Conservation (phyloP, 495 filamentous ascomycete genomes). For the Aspergillus ostianus region DNA sequence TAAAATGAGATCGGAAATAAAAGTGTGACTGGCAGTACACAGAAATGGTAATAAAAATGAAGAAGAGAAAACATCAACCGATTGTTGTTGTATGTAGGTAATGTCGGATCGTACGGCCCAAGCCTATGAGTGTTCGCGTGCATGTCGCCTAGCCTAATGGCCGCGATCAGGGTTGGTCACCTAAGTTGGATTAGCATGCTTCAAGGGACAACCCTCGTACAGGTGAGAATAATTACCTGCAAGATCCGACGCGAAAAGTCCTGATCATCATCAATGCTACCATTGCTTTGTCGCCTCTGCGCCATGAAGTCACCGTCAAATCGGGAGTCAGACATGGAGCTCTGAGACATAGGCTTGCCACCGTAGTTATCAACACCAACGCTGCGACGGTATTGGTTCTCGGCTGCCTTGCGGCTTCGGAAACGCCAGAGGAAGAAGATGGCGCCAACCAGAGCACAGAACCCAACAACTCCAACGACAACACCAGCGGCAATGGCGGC, state of each 20-base stretch:
- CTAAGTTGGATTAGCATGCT: constrained; percentile 22
- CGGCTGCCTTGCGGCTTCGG: constrained; percentile 67
- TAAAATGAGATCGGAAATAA: constrained; percentile 11
- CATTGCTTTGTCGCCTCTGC: constrained; percentile 86
- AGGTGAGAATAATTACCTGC: constrained; percentile 58
- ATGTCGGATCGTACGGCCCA: neutral
- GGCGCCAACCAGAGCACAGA: constrained; percentile 63
- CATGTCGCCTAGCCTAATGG: constrained; percentile 11
- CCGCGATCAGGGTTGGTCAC: constrained; percentile 51
- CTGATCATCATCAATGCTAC: constrained; percentile 96
- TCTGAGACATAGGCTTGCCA: constrained; percentile 54
- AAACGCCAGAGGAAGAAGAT: constrained; percentile 74
- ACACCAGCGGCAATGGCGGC: constrained; percentile 86
- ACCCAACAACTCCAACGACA: constrained; percentile 76
- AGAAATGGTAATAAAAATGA: neutral
- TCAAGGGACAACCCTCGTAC: neutral
- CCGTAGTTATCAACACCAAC: constrained; percentile 65
- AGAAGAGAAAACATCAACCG: neutral
- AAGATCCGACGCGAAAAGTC: constrained; percentile 96
- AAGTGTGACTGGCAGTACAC: constrained; percentile 8
- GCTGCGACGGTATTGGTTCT: constrained; percentile 77
- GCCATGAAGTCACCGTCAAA: constrained; percentile 85
- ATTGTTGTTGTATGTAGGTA: neutral
- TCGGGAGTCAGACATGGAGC: constrained; percentile 73
- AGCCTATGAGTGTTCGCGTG: neutral